Evolutionary conservation across 169 alveolate species (phyloP).

Genomic region (Miamiensis avidus): DNA sequence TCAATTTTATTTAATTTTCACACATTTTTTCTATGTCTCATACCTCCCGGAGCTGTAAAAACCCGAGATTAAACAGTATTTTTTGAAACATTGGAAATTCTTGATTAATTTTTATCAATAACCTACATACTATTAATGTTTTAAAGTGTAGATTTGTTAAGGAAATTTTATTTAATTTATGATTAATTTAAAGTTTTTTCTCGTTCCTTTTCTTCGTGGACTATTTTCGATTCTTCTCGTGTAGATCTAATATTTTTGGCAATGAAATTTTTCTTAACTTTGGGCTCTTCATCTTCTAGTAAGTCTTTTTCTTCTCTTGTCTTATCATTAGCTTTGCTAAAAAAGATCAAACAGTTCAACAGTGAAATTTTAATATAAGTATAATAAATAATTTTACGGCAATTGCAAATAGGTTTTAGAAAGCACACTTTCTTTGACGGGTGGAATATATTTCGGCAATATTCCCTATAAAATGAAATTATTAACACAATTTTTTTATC

Average conservation of each 20-base stretch:
- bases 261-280: constrained; percentile 20
- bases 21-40: neutral
- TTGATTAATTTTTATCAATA: neutral
- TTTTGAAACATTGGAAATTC: neutral
- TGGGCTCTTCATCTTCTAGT: neutral
- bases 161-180: too few species aligned
- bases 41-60: neutral
- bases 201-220: neutral
- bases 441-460: constrained; percentile 47
- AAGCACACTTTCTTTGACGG: neutral
- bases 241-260: constrained; percentile 4
- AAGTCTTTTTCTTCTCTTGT: neutral
- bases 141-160: neutral
- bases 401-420: neutral
- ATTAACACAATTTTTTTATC: too few species aligned
- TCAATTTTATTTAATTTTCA: neutral
- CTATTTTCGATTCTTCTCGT: neutral
- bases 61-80: neutral
- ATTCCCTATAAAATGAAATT: constrained; percentile 16
- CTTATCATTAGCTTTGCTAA: neutral
- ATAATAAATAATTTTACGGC: too few species aligned
- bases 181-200: neutral
- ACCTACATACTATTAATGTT: too few species aligned
- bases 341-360: neutral
- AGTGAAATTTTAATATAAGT: too few species aligned